Base-by-base conservation (phyloP, 2,329 filamentous ascomycete genomes). In the Penicillium sclerotigenum region DNA sequence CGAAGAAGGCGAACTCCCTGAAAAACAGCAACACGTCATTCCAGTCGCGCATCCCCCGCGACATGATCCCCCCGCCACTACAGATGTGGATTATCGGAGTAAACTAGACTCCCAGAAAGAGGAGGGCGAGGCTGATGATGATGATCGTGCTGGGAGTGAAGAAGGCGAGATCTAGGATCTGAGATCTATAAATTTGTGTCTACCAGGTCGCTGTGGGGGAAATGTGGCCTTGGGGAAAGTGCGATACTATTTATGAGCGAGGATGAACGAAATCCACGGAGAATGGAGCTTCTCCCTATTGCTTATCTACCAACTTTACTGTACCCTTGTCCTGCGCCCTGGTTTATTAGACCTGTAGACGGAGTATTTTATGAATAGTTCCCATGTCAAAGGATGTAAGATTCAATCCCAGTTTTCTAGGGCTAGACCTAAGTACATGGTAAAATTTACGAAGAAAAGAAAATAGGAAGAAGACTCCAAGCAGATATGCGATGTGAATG, bases 61-160 rank as follows among this genome's bases (percentile, higher is more conserved):
- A 9, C 24, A 22, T 28, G 9, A 5, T 24, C 33, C 36, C 6
- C 24, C 34, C 7, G 8, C 47, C 13, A 26, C 24, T 31, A 28
- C 28, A 5, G 43, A 46, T 24, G 14, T 22, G 43, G 43, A 24
- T 33, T 8, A 24, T 46, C 18, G 43, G 43, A 46, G 43, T 46
- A 33, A 46, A 46, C 1, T 24, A 33, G 29, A 46, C 20, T 33
- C 43, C 28, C 28, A 16, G 13, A 4, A 2, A 7, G 43, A 41
- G 20, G 46, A 52, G 16, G 42, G 16, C 29, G 66, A 63, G 14
- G 36, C 16, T 20, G 68, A 68, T 20, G 72, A 73, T 40, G 73
- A 68, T 24, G 72, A 73, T 41, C 71, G 68, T 7, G 73, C 68
- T 28, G 74, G 75, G 4, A 77, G 75, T 50, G 75, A 77, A 59